Percentiles rank a stretch among this genome's conserved stretches.
These are phyloP conservation scores for Globisporangium rhizosaccharum DNA, from an alignment of 352 stramenopile genomes.

Conservation along the genomic window DNA sequence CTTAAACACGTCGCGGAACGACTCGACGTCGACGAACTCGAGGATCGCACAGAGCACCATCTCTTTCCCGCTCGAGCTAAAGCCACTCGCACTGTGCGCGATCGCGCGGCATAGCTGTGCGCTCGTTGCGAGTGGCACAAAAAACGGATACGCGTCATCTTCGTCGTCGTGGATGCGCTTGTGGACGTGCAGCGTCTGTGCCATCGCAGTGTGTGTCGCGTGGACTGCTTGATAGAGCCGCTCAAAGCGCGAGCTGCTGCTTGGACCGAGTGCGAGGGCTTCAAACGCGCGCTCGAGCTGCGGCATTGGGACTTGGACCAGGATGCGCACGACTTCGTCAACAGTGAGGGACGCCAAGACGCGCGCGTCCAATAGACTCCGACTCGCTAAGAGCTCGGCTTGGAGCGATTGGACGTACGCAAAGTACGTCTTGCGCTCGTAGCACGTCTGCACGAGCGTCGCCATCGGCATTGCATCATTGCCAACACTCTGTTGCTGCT, in stretches of 20 bases:
- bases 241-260: slow-evolving; percentile 12
- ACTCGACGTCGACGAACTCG: slow-evolving; percentile 54
- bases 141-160: slow-evolving; percentile 39
- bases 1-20: slow-evolving; percentile 63
- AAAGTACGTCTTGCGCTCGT: slow-evolving; percentile 66
- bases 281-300: slow-evolving; percentile 25
- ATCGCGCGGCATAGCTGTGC: slow-evolving; percentile 73
- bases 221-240: too few relatives aligned
- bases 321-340: slow-evolving; percentile 39
- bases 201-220: too few relatives aligned
- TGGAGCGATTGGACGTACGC: slow-evolving; percentile 51
- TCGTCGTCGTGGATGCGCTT: slow-evolving; percentile 20
- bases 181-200: background rate
- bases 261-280: slow-evolving; percentile 14
- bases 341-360: slow-evolving; percentile 33
- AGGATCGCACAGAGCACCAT: slow-evolving; percentile 71
- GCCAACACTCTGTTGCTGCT: background rate
- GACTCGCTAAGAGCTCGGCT: slow-evolving; percentile 27
- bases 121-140: slow-evolving; percentile 50
- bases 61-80: slow-evolving; percentile 66
- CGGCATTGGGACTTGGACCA: slow-evolving; percentile 37
- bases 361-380: slow-evolving; percentile 34
- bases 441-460: slow-evolving; percentile 46
- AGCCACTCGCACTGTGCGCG: slow-evolving; percentile 33
- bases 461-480: slow-evolving; percentile 28